These are phyloP conservation scores for Hypoxylon subgilvum DNA, from an alignment of 495 filamentous ascomycete genomes.

Conservation along the genomic window DNA sequence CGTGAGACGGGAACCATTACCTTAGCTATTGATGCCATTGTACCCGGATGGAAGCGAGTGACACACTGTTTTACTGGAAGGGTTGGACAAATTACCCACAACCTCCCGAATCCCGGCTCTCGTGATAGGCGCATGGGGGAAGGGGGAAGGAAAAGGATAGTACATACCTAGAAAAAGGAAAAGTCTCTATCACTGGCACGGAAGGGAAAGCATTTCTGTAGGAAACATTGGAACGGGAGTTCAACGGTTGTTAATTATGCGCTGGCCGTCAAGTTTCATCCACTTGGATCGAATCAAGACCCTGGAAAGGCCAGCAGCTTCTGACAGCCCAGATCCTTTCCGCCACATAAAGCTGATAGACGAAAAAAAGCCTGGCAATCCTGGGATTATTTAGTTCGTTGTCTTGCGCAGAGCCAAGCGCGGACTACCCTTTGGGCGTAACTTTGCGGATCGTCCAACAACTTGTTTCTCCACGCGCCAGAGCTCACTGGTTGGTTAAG, in stretches of 20 bases:
- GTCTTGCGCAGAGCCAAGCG: slow-evolving; percentile 39
- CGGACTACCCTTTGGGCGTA: slow-evolving; percentile 38
- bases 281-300: slow-evolving; percentile 45
- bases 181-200: slow-evolving; percentile 23
- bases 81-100: slow-evolving; percentile 32
- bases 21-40: slow-evolving; percentile 15
- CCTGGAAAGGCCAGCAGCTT: slow-evolving; percentile 37
- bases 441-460: slow-evolving; percentile 43
- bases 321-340: slow-evolving; percentile 42
- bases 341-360: slow-evolving; percentile 35
- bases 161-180: slow-evolving; percentile 14
- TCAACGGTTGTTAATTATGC: slow-evolving; percentile 40
- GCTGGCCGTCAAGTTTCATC: slow-evolving; percentile 45
- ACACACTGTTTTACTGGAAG: slow-evolving; percentile 32
- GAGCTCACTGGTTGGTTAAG: slow-evolving; percentile 33
- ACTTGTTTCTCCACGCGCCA: slow-evolving; percentile 45
- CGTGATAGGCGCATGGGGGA: slow-evolving; percentile 23
- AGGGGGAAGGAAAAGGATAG: slow-evolving; percentile 6
- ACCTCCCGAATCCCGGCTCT: slow-evolving; percentile 24
- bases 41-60: slow-evolving; percentile 32
- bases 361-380: slow-evolving; percentile 14
- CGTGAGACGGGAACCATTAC: slow-evolving; percentile 1
- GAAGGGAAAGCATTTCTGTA: slow-evolving; percentile 28
- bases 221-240: slow-evolving; percentile 35
- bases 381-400: slow-evolving; percentile 11